Evolutionary conservation across 345 rosid genomes (phyloP).

Genomic region (Mercurialis annua): DNA sequence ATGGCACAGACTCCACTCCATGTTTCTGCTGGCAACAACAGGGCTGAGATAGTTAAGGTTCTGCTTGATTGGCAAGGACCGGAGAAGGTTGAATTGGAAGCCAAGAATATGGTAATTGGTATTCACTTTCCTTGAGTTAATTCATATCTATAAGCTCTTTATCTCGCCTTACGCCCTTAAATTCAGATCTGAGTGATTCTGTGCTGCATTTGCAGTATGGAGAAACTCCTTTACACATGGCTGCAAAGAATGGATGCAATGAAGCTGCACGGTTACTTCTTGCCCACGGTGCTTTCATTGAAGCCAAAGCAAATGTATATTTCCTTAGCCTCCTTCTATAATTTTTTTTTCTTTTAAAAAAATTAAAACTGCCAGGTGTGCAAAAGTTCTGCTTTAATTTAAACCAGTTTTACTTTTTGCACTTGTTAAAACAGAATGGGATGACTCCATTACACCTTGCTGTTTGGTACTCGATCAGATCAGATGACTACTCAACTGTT

Average conservation of each 20-base stretch:
- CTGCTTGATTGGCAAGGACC: constrained; percentile 71
- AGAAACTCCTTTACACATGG: constrained; percentile 99
- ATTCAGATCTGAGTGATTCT: constrained; percentile 14
- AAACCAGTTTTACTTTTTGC: background rate
- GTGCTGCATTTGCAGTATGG: constrained; percentile 64
- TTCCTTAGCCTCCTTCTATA: constrained; percentile 16
- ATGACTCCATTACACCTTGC: constrained; percentile 98
- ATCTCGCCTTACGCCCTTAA: background rate
- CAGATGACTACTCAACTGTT: constrained; percentile 75
- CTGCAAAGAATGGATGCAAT: constrained; percentile 89
- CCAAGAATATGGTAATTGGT: constrained; percentile 63
- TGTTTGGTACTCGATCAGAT: constrained; percentile 84
- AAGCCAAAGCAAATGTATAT: constrained; percentile 87
- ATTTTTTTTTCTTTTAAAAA: background rate
- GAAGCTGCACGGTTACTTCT: constrained; percentile 81
- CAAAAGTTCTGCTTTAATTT: constrained; percentile 7
- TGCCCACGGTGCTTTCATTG: constrained; percentile 76
- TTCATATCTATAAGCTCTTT: background rate
- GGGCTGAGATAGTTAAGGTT: constrained; percentile 62
- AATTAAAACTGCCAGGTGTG: constrained; percentile 11
- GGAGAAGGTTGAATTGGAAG: constrained; percentile 79
- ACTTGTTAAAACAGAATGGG: constrained; percentile 67
- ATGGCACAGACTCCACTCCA: constrained; percentile 98
- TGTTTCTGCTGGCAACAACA: constrained; percentile 82
- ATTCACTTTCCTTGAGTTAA: background rate